phyloP scores from a whole-genome alignment of 139 green algal genomes.

The Spirogloea muscicola region DNA sequence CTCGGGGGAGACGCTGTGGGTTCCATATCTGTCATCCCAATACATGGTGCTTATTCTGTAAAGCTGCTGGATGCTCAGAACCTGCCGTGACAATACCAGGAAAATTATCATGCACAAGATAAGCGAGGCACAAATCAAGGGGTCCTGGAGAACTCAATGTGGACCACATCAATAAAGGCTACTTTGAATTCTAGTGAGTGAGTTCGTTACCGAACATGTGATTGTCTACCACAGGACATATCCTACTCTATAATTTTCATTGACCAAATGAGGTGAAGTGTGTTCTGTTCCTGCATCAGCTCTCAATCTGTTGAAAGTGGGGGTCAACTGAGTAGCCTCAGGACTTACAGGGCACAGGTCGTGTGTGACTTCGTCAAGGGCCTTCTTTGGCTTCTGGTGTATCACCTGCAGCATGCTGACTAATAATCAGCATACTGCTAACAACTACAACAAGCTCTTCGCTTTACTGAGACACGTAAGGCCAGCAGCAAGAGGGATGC shows the following conservation, averaged over 20 bases:
- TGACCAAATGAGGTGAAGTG: too few relatives aligned
- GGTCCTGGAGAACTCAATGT: background rate
- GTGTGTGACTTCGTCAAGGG: slow-evolving; percentile 86
- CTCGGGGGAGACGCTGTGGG: slow-evolving; percentile 78
- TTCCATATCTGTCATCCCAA: slow-evolving; percentile 82
- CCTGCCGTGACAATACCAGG: background rate
- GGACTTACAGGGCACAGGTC: slow-evolving; percentile 86
- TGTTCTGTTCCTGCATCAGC: too few relatives aligned
- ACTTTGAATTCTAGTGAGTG: background rate
- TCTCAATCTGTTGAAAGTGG: too few relatives aligned
- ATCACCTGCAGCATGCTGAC: slow-evolving; percentile 66
- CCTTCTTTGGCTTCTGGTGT: slow-evolving; percentile 94
- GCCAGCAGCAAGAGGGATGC: too few relatives aligned
- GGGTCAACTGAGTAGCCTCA: too few relatives aligned
- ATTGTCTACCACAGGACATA: too few relatives aligned
- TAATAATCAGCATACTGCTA: too few relatives aligned
- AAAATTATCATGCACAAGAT: background rate
- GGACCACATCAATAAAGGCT: background rate
- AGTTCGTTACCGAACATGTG: too few relatives aligned
- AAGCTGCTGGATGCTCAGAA: slow-evolving; percentile 88
- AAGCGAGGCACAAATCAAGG: background rate
- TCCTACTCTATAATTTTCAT: too few relatives aligned
- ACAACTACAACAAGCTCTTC: too few relatives aligned
- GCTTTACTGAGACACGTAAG: too few relatives aligned
- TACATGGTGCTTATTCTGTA: slow-evolving; percentile 99